Conservation (phyloP, 495 filamentous ascomycete species). For the Hypoxylon subgilvum region DNA sequence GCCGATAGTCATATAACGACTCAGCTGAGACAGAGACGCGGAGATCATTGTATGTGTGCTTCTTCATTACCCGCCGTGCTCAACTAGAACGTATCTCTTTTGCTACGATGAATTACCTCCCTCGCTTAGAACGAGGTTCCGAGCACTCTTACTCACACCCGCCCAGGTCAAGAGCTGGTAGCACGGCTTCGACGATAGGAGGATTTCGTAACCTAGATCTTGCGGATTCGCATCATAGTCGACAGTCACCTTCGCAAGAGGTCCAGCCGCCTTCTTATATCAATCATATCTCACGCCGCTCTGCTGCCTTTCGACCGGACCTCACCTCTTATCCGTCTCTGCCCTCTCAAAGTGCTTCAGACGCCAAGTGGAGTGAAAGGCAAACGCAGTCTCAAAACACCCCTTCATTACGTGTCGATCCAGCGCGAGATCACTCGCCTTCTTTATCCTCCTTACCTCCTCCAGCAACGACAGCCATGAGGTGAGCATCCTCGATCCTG, state of each 20-base stretch:
- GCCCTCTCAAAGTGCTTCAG: slow-evolving; percentile 33
- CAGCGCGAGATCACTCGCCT: slow-evolving; percentile 38
- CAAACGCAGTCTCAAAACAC: slow-evolving; percentile 38
- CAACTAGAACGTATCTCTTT: slow-evolving; percentile 21
- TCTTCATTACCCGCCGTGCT: slow-evolving; percentile 12
- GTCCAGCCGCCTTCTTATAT: slow-evolving; percentile 37
- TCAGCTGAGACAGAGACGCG: slow-evolving; percentile 4
- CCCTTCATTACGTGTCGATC: slow-evolving; percentile 46
- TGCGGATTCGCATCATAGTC: slow-evolving; percentile 40
- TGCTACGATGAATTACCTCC: slow-evolving; percentile 42
- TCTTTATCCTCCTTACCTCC: slow-evolving; percentile 40
- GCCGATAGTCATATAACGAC: slow-evolving; percentile 15
- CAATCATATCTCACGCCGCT: slow-evolving; percentile 34
- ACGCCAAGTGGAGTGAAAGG: slow-evolving; percentile 43
- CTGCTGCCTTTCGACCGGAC: slow-evolving; percentile 27
- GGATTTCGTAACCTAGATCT: slow-evolving; percentile 46
- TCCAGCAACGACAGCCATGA: slow-evolving; percentile 46
- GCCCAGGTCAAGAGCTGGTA: slow-evolving; percentile 50
- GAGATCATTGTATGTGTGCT: slow-evolving; percentile 29
- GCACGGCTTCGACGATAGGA: slow-evolving; percentile 46
- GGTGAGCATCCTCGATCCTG: slow-evolving; percentile 37
- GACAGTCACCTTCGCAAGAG: slow-evolving; percentile 38
- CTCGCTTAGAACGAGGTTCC: slow-evolving; percentile 39
- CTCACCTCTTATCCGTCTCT: slow-evolving; percentile 40
- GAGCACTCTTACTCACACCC: slow-evolving; percentile 54